Base-by-base conservation (phyloP, 345 rosid genomes). In the Firmiana major region DNA sequence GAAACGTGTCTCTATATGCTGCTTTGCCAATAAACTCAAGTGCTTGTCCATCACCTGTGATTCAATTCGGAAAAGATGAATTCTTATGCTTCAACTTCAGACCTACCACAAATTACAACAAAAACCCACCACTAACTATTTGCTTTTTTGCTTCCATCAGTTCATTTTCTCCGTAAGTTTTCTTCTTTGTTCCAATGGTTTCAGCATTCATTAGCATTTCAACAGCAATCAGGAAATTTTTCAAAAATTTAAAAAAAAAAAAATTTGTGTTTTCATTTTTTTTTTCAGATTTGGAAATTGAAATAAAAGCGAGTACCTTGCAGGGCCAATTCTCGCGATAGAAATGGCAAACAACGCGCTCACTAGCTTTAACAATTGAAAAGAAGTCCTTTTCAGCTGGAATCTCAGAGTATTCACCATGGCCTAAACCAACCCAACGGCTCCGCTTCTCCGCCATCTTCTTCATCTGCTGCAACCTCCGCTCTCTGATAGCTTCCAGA, bases 301-400 rank as follows among this genome's bases (percentile, higher is more conserved):
- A 66, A 51, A 55, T 13, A 31, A 16, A 43, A 46, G n/a, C 22
- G 9, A 51, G 72, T 82, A 86, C 99, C 91, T 96, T 94, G 86
- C 99, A 94, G 36, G 97, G 99, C 98, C 98, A 96, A 80, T 96
- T 96, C 55, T 93, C 97, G 77, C 98, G 97, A 82, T 92, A 92
- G 81, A 94, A 96, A 74, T 96, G 99, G 83, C 98, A 93, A 45
- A 92, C 97, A 65, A 94, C 98, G 62, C 99, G 97, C 53, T 94
- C 97, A 76, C 97, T 96, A 48, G 95, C 95, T 75, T 94, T 96
- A 34, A 93, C 99, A 48, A 78, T 78, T 40, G 95, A 71, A 87
- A 96, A 92, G 86, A 96, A 92, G 48, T 96, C 98, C 76, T 93
- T 93, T 87, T 96, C 99, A 8, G 81, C 80, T 16, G 83, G 88